Evolutionary conservation across 768 basidiomycete species (phyloP).

Genomic region (Termitomyces sp.): DNA sequence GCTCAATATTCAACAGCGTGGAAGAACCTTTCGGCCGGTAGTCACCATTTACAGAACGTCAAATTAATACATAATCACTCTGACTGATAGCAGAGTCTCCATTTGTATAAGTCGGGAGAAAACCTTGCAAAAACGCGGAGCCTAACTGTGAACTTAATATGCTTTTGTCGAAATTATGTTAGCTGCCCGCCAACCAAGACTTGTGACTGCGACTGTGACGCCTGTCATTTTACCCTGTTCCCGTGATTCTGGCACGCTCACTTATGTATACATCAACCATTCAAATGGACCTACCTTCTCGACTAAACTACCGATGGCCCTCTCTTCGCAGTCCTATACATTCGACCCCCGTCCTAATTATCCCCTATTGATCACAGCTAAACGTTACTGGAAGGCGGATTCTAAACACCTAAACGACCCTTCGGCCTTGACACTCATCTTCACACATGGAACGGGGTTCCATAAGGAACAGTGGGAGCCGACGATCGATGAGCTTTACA

Average conservation of each 20-base stretch:
- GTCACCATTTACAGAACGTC: too few relatives aligned
- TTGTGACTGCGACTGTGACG: too few relatives aligned
- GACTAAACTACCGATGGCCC: not conserved
- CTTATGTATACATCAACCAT: not conserved
- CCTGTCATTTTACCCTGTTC: not conserved
- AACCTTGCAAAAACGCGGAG: too few relatives aligned
- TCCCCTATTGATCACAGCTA: slow-evolving; percentile 41
- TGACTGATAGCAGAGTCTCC: too few relatives aligned
- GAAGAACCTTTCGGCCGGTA: too few relatives aligned
- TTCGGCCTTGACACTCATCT: slow-evolving; percentile 39
- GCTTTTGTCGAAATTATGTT: too few relatives aligned
- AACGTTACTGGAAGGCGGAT: slow-evolving; percentile 39
- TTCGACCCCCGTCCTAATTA: slow-evolving; percentile 51
- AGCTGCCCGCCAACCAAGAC: too few relatives aligned
- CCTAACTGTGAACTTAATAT: too few relatives aligned
- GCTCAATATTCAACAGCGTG: too few relatives aligned
- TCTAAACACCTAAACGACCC: slow-evolving; percentile 27
- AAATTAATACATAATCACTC: too few relatives aligned
- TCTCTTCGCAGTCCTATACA: slow-evolving; percentile 25
- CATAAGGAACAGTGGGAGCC: slow-evolving; percentile 61
- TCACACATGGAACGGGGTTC: slow-evolving; percentile 49
- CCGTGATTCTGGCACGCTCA: not conserved
- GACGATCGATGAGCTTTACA: slow-evolving; percentile 39
- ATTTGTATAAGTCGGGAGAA: too few relatives aligned
- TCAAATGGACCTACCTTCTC: not conserved